A percentile compares a stretch with the other conserved stretches of the same genome.
Conservation (phyloP, 139 green algal genomes). For the Gonium pectorale region DNA sequence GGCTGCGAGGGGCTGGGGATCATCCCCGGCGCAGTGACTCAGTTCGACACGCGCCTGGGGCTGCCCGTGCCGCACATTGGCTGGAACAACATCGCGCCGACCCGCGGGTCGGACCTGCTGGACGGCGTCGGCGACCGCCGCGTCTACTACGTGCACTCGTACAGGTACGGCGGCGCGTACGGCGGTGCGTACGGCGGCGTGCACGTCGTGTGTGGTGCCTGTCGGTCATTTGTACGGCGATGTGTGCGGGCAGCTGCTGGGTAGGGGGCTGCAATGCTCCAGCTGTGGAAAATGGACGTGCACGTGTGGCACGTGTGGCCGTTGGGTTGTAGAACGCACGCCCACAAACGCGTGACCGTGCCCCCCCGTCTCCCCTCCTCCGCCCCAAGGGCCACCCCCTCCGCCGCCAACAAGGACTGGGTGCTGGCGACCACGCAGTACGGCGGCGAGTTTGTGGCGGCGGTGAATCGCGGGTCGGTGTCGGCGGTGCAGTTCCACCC, state of each 20-base stretch:
- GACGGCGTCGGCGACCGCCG: slow-evolving; percentile 73
- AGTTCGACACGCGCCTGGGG: slow-evolving; percentile 82
- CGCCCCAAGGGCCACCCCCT: slow-evolving; percentile 72
- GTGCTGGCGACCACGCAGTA: slow-evolving; percentile 93
- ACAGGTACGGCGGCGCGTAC: slow-evolving; percentile 63
- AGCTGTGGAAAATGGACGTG: no score
- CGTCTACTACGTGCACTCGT: slow-evolving; percentile 99
- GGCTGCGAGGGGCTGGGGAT: slow-evolving; percentile 94
- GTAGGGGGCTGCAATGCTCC: no score
- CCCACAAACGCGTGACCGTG: background rate
- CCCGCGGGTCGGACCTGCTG: slow-evolving; percentile 67
- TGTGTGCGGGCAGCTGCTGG: no score
- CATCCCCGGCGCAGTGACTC: slow-evolving; percentile 79
- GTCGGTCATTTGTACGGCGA: no score
- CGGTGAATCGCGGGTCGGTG: slow-evolving; percentile 86
- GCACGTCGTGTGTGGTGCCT: no score
- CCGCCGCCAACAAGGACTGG: slow-evolving; percentile 89
- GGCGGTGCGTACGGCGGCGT: no score
- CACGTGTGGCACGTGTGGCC: no score
- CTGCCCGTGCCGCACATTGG: slow-evolving; percentile 98
- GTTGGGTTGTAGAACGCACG: no score
- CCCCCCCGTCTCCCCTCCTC: background rate
- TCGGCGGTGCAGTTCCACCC: slow-evolving; percentile 96
- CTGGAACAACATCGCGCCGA: slow-evolving; percentile 91
- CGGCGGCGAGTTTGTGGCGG: slow-evolving; percentile 89